phyloP scores from a whole-genome alignment of 495 filamentous ascomycete species.

The Poronia punctata region DNA sequence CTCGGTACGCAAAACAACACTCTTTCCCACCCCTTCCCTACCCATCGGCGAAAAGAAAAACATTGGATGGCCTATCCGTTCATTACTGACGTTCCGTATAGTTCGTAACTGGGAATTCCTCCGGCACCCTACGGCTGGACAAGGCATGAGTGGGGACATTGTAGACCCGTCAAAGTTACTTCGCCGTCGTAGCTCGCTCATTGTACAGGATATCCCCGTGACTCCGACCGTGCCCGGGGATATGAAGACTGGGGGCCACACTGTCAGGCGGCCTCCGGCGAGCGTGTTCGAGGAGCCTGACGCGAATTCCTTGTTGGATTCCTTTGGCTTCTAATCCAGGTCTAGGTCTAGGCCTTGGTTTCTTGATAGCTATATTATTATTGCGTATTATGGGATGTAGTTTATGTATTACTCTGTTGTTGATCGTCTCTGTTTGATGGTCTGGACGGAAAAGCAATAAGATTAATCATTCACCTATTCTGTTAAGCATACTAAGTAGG shows the following conservation, averaged over 20 bases:
- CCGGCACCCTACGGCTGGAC: slow-evolving; percentile 31
- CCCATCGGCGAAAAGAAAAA: not conserved
- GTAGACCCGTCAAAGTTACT: slow-evolving; percentile 61
- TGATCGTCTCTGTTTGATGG: too few species aligned
- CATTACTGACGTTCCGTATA: slow-evolving; percentile 6
- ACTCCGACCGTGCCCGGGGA: slow-evolving; percentile 29
- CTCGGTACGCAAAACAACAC: slow-evolving; percentile 38
- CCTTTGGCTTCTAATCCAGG: slow-evolving; percentile 57
- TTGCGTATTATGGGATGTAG: not conserved
- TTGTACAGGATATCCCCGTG: slow-evolving; percentile 69
- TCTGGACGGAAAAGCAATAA: too few species aligned
- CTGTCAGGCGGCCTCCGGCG: slow-evolving; percentile 55
- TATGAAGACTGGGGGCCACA: slow-evolving; percentile 41
- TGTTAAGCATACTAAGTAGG: too few species aligned
- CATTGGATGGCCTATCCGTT: not conserved
- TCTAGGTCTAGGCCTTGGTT: too few species aligned
- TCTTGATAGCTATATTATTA: too few species aligned
- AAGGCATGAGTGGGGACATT: slow-evolving; percentile 34
- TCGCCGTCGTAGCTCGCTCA: slow-evolving; percentile 64
- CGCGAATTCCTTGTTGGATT: slow-evolving; percentile 71
- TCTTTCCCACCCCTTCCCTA: not conserved
- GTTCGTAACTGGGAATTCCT: slow-evolving; percentile 88
- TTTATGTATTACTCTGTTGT: too few species aligned
- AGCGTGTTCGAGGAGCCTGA: slow-evolving; percentile 88
- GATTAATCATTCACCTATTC: too few species aligned